Evolutionary conservation across 2,329 filamentous ascomycete genomes (phyloP).

Genomic region (Colletotrichum neosansevieriae): DNA sequence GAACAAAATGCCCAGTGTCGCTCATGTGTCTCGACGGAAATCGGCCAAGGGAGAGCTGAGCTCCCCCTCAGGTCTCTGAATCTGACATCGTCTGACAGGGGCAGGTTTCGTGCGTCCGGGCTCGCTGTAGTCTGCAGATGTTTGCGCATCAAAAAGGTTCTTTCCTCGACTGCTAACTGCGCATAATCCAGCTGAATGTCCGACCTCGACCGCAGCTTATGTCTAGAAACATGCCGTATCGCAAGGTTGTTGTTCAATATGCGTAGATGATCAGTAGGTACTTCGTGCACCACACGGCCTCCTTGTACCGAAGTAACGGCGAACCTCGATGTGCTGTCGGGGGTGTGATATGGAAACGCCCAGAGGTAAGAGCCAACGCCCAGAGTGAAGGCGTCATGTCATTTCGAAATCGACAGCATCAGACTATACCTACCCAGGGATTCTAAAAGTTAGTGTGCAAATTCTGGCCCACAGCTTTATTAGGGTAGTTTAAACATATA

Average conservation of each 20-base stretch:
- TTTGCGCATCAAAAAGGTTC: not conserved
- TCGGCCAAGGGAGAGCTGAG: not conserved
- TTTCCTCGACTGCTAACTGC: not conserved
- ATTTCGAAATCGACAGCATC: not conserved
- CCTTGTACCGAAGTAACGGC: too few species aligned
- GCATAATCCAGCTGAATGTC: slow-evolving; percentile 8
- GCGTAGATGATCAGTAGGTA: too few species aligned
- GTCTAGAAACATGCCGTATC: not conserved
- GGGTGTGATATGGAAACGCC: too few species aligned
- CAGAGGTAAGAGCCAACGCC: too few species aligned
- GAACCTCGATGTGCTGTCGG: too few species aligned
- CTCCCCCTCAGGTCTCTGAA: slow-evolving; percentile 3
- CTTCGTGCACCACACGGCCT: too few species aligned
- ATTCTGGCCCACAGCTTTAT: too few species aligned
- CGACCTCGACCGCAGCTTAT: not conserved
- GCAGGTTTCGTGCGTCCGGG: slow-evolving; percentile 10
- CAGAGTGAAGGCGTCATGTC: not conserved
- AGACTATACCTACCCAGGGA: too few species aligned
- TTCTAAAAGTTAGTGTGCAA: too few species aligned
- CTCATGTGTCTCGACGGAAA: not conserved
- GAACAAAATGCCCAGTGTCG: not conserved
- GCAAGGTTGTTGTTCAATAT: too few species aligned
- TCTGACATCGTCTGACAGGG: slow-evolving; percentile 14
- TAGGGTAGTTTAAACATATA: too few species aligned
- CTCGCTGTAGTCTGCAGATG: not conserved